Evolutionary conservation across 169 alveolate genomes (phyloP), one percentile per base, ranked within the genome.

Genomic region (Cryptosporidium sp.): DNA sequence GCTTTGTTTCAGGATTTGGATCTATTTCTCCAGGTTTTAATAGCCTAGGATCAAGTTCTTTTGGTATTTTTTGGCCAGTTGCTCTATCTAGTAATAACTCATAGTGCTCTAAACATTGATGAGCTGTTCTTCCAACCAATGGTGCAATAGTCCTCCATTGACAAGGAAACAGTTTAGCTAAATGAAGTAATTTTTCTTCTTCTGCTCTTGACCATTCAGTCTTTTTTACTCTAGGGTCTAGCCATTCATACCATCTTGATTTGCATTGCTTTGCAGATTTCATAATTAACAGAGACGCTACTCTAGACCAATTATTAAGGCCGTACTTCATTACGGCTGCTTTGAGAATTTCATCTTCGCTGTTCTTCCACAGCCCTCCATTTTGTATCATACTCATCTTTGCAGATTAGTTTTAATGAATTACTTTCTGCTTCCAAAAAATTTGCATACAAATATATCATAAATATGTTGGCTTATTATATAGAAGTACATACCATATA

Each of bases 251-350:
- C 99, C 99, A 98, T 85, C 99, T 94, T 62, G 99, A 98, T 92
- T 98, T 98, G 94, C 99, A 99, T 91, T 99, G 99, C 86, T 98
- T 98, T 21, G 99, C 99, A 45, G 99, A 97, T 92, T 99, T 99
- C 91, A 99, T 92, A 10, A 98, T 99, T 45, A 99, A 94, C 31
- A 99, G 95, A 42, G 99, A 97, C 8, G 99, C 98, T 35, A 99
- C 99, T 58, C 99, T 93, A 4, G 99, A 95, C 99, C 99, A 99
- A 94, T 98, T 98, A 94, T 98, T 99, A 31, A 98, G 96, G 53
- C 99, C 99, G 92, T 99, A 99, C 92, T 99, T 99, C 99, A 98
- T 98, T 53, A 98, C 99, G 23, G 99, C 99, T 7, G 99, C 99
- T 94, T 99, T 99, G 84, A 99, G 98, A 72, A 99, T 98, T 92